A percentile compares a stretch with the other conserved stretches of the same genome.
phyloP scores from a whole-genome alignment of 306 rosid genomes.

The Gleditsia sinensis region DNA sequence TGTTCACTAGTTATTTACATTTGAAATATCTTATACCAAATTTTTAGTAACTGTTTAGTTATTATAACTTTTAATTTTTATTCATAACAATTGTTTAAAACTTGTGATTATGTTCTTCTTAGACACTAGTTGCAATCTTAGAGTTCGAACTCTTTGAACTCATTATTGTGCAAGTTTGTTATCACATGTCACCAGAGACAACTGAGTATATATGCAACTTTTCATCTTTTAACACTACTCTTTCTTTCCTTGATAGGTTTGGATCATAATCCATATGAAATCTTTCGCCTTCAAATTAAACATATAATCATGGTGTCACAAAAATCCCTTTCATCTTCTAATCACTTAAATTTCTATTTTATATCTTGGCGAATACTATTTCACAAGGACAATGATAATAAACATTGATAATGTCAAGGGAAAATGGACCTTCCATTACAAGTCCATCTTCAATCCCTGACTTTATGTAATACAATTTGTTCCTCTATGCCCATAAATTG shows the following conservation, averaged over 20 bases:
- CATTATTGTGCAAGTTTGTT: too few relatives aligned
- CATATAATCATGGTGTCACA: background rate
- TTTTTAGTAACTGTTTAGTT: too few relatives aligned
- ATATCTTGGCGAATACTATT: conserved; percentile 23
- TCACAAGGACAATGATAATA: conserved; percentile 26
- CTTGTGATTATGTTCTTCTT: too few relatives aligned
- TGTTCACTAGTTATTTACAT: too few relatives aligned
- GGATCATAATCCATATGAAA: background rate
- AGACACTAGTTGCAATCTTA: too few relatives aligned
- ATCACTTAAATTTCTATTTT: background rate
- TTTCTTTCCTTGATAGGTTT: background rate
- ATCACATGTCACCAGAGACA: too few relatives aligned
- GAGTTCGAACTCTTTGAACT: too few relatives aligned
- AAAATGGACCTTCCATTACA: conserved; percentile 37
- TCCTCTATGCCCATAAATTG: conserved; percentile 35
- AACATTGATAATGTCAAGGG: conserved; percentile 30
- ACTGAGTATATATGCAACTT: too few relatives aligned
- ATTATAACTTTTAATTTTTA: too few relatives aligned
- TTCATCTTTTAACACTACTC: too few relatives aligned
- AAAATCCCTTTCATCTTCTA: background rate
- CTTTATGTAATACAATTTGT: conserved; percentile 36
- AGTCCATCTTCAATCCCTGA: conserved; percentile 33
- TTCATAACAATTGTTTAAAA: too few relatives aligned
- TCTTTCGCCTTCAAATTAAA: background rate
- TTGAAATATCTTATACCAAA: too few relatives aligned